Percentiles rank a stretch among this genome's conserved stretches.
Evolutionary conservation across 176 grass and related monocot genomes (phyloP).

Genomic region (Poa pratensis): DNA sequence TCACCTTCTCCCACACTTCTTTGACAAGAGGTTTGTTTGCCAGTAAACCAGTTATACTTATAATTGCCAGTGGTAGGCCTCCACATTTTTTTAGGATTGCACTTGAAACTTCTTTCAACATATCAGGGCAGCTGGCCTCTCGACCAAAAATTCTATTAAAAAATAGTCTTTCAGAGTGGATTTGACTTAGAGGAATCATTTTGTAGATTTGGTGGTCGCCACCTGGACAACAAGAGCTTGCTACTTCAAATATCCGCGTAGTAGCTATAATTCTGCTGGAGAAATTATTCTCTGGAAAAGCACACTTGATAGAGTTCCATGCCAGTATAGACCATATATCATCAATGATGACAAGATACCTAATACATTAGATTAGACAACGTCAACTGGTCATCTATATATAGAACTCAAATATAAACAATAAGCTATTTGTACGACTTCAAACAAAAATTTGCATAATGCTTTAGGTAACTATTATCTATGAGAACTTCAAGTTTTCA

Average conservation of each 20-base stretch:
- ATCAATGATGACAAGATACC: not conserved
- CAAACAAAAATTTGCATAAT: too few relatives aligned
- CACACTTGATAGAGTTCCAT: not conserved
- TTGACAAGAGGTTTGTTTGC: not conserved
- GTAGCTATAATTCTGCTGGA: not conserved
- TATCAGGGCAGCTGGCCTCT: not conserved
- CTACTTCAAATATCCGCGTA: not conserved
- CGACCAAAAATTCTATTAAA: fast-evolving
- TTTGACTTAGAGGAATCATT: not conserved
- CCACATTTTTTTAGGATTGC: not conserved
- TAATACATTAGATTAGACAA: too few relatives aligned
- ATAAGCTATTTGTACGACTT: too few relatives aligned
- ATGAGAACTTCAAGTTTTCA: too few relatives aligned
- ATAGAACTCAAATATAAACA: too few relatives aligned
- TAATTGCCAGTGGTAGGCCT: not conserved
- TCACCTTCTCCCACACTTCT: constrained; percentile 23
- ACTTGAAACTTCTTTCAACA: not conserved
- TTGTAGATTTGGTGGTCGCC: not conserved
- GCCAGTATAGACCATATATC: not conserved
- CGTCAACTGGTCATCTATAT: too few relatives aligned
- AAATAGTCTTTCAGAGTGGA: not conserved
- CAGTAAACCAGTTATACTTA: not conserved
- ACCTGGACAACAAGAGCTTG: not conserved
- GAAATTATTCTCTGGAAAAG: not conserved
- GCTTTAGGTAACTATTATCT: too few relatives aligned